Evolutionary conservation across 208 protist species (phyloP), one percentile per base, ranked within the genome.

Genomic region (Acanthamoeba sp.): DNA sequence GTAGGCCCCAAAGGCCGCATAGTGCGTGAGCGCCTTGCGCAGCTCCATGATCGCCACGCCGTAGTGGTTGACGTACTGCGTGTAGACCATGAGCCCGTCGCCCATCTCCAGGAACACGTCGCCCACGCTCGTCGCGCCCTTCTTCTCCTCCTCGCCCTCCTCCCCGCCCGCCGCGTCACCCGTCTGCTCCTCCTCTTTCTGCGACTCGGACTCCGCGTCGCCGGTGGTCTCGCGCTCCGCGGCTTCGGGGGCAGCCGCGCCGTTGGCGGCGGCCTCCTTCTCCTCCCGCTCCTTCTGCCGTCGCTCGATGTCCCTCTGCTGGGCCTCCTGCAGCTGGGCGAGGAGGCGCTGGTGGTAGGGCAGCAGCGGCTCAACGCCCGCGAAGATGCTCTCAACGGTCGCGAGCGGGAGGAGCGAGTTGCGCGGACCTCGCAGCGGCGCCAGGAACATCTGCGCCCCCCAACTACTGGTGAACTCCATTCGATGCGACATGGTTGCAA

Each of bases 21-120:
- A 69, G 38, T 82, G 45, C 1, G 64, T 45, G 42, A 93, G 66
- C 12, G 66, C 69, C 34, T 57, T 93, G 27, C 64, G 27, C 20
- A 82, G 57, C 34, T 93, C 89, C n/a, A 62, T 62, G 4, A 73
- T 1, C 1, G 66, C 89, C 34, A 24, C 34, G 34, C 27, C 48
- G 64, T 93, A 93, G 69, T 93, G 91, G 69, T 93, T 82, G 66
- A 93, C 89, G 69, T 82, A 93, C 20, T 45, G 57, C 29, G 66
- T 73, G 89, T 93, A 93, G 36, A 80, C 69, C 69, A 93, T 34
- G 9, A 93, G 50, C 6, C 89, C 89, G 50, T 93, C 89, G 89
- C 89, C 89, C 89, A 93, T 93, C 36, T 93, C 66, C 20, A 93
- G 45, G 48, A 93, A 93, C 34, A 93, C 66, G 32, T 73, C 66